Conservation (phyloP, 1,139 yeast species). For the Meyerozyma guilliermondii region DNA sequence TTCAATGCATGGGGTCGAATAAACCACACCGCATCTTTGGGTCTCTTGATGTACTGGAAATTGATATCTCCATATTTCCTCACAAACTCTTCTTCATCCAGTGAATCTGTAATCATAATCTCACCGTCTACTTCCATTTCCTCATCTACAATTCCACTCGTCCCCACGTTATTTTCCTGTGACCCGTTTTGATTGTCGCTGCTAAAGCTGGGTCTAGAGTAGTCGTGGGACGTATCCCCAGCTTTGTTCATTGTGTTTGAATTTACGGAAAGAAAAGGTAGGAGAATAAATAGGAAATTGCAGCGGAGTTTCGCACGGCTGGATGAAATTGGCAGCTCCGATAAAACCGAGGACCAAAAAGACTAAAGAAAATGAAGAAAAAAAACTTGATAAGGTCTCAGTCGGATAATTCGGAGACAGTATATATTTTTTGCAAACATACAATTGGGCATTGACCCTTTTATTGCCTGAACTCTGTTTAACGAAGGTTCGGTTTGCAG, state of each 20-base stretch:
- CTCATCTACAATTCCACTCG: not conserved
- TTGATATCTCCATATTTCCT: constrained; percentile 46
- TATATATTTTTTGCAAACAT: not conserved
- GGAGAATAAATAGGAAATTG: not conserved
- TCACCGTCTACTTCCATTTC: not conserved
- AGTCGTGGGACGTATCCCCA: not conserved
- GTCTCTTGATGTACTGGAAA: constrained; percentile 45
- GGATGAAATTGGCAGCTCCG: not conserved
- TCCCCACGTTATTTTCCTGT: not conserved
- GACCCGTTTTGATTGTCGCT: not conserved
- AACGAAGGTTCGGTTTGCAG: too few relatives aligned
- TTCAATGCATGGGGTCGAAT: constrained; percentile 57
- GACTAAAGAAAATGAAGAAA: not conserved
- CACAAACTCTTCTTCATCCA: constrained; percentile 44
- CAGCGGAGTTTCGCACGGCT: not conserved
- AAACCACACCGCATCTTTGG: constrained; percentile 40
- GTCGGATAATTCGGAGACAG: too few relatives aligned
- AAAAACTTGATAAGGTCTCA: too few relatives aligned
- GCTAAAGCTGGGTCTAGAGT: not conserved
- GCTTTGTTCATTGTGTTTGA: not conserved
- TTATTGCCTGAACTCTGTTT: too few relatives aligned
- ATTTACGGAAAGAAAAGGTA: too few relatives aligned
- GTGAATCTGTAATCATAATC: constrained; percentile 22
- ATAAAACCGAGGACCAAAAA: not conserved
- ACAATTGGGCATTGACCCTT: too few relatives aligned